phyloP scores from a whole-genome alignment of 257 asterid species.

The Apocynum venetum region DNA sequence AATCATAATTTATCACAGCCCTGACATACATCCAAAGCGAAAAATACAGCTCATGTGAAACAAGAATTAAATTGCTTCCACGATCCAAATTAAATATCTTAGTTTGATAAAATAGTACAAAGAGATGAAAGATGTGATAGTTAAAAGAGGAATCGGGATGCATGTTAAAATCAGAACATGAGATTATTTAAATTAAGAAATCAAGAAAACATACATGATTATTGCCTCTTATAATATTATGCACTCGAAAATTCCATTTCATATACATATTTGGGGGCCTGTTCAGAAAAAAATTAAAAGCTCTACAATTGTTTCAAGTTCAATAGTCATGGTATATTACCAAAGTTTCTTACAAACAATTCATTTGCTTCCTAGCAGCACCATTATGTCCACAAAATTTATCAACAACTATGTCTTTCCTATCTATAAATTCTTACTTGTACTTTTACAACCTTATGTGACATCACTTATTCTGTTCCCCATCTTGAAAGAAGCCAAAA shows the following conservation, averaged over 20 bases:
- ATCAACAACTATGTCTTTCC: neutral
- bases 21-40: neutral
- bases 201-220: neutral
- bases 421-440: neutral
- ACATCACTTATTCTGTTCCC: neutral
- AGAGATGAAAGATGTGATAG: neutral
- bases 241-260: neutral
- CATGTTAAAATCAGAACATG: neutral
- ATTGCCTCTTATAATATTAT: neutral
- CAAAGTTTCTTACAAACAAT: neutral
- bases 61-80: neutral
- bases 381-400: neutral
- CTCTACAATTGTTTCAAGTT: neutral
- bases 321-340: neutral
- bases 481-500: neutral
- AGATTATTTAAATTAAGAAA: neutral
- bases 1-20: too few species aligned
- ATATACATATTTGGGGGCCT: neutral
- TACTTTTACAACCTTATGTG: neutral
- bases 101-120: neutral
- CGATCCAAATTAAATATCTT: neutral
- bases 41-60: neutral
- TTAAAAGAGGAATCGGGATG: neutral
- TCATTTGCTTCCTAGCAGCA: neutral
- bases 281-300: neutral